Evolutionary conservation across 257 asterid genomes (phyloP).

Genomic region (Ocimum tenuiflorum): DNA sequence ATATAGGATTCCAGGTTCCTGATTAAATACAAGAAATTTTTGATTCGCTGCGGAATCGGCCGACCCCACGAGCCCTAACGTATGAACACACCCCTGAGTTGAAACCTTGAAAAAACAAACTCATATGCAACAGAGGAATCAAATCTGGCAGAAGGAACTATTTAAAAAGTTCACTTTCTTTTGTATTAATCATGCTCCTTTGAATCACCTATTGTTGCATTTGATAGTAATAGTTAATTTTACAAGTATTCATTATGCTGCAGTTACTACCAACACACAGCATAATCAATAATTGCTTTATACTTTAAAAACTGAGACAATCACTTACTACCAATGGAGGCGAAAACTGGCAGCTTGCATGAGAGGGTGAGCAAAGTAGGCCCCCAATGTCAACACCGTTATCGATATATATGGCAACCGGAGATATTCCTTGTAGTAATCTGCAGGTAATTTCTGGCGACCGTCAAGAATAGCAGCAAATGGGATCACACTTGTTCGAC

Average conservation of each 20-base stretch:
- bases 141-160: neutral
- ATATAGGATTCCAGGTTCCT: too few species aligned
- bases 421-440: constrained; percentile 67
- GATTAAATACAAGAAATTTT: too few species aligned
- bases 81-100: too few species aligned
- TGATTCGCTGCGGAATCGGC: too few species aligned
- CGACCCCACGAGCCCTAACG: too few species aligned
- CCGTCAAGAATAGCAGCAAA: constrained; percentile 91
- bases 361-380: constrained; percentile 81
- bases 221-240: too few species aligned
- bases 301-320: neutral
- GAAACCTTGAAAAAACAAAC: neutral
- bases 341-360: constrained; percentile 84
- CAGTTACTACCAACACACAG: neutral
- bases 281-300: neutral
- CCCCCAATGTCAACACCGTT: constrained; percentile 66
- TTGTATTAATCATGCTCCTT: neutral
- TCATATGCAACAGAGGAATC: neutral
- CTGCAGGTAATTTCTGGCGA: constrained; percentile 80
- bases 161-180: too few species aligned
- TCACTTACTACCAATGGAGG: constrained; percentile 73
- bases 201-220: neutral
- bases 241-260: neutral
- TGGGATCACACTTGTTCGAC: constrained; percentile 77
- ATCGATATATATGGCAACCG: constrained; percentile 76